phyloP scores from a whole-genome alignment of 106 monocot species.

The Phalaenopsis aphrodite region DNA sequence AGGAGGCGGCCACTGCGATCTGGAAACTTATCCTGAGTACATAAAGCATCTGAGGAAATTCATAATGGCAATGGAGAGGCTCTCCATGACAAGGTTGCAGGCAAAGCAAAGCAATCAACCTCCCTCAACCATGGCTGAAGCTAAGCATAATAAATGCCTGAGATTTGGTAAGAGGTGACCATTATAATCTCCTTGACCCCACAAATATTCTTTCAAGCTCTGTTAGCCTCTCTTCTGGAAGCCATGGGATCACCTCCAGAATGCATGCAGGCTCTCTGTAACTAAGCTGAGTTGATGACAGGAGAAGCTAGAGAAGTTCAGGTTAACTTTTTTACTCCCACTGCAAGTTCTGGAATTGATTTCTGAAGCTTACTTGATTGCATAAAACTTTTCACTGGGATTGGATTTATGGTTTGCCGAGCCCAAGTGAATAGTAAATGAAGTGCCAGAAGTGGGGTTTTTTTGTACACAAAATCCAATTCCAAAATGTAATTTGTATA shows the following conservation, averaged over 20 bases:
- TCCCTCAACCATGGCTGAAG: slow-evolving; percentile 30
- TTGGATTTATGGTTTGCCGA: background rate
- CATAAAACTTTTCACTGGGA: background rate
- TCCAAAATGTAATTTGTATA: background rate
- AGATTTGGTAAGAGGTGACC: slow-evolving; percentile 65
- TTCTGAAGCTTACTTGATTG: background rate
- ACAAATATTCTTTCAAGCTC: background rate
- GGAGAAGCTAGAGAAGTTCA: background rate
- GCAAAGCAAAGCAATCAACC: slow-evolving; percentile 26
- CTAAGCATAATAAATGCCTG: slow-evolving; percentile 84
- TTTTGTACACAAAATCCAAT: background rate
- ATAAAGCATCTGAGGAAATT: slow-evolving; percentile 81
- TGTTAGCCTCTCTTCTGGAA: background rate
- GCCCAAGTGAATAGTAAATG: background rate
- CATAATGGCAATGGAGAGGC: slow-evolving; percentile 73
- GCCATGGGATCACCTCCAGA: background rate
- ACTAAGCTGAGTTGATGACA: background rate
- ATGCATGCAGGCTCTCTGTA: background rate
- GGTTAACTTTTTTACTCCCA: background rate
- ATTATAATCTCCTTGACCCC: background rate
- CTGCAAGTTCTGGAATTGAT: background rate
- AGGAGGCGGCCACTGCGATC: slow-evolving; percentile 91
- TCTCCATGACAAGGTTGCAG: slow-evolving; percentile 21
- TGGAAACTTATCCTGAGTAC: slow-evolving; percentile 88
- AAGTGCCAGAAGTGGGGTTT: background rate